Base-by-base conservation (phyloP, 2,329 filamentous ascomycete species). In the Hymenoscyphus infarciens region DNA sequence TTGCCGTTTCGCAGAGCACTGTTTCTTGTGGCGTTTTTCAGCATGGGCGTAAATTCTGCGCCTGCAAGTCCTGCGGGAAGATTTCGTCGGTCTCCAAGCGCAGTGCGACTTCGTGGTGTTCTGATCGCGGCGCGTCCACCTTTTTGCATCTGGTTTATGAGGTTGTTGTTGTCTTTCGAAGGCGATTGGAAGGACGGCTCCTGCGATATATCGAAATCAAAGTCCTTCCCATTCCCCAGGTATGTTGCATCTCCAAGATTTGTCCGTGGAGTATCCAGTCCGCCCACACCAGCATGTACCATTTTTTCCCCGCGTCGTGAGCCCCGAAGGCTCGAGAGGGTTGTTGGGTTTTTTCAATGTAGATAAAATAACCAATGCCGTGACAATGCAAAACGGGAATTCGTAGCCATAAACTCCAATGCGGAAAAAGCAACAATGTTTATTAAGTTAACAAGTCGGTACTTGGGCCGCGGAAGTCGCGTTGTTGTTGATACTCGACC, bases 1-100 rank as follows among this genome's bases (percentile, higher is more conserved):
- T 83, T 89, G 74, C 83, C 85, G 76, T 74, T 83, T 66, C 77
- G 84, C 76, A 80, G 88, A 79, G 80, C 90, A 83, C 80, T 92
- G 80, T 81, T 93, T 81, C 79, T 82, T 73, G 84, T 88, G n/a
- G 83, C 87, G 27, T 80, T 92, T 76, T 96, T 97, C 74, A 99
- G 85, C 69, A 99, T 80, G 0, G 96, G 95, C 0, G 95, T 99
- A 75, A 99, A 99, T 72, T 99, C 96, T 70, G 87, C 88, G 60
- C 84, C 85, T 54, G 81, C 84, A 52, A 87, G 65, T 58, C 66
- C 77, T 42, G 82, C 80, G 25, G 88, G 89, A 25, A 92, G 80
- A 71, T 92, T 95, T 71, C 85, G 85, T 69, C 87, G 83, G 75
- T 90, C 86, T 65, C 84, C 83, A 52, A 97, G 82, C 22, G 89